Percentiles rank a stretch among this genome's conserved stretches.
Evolutionary conservation across 2,329 filamentous ascomycete species (phyloP).

Genomic region (Nakataea oryzae): DNA sequence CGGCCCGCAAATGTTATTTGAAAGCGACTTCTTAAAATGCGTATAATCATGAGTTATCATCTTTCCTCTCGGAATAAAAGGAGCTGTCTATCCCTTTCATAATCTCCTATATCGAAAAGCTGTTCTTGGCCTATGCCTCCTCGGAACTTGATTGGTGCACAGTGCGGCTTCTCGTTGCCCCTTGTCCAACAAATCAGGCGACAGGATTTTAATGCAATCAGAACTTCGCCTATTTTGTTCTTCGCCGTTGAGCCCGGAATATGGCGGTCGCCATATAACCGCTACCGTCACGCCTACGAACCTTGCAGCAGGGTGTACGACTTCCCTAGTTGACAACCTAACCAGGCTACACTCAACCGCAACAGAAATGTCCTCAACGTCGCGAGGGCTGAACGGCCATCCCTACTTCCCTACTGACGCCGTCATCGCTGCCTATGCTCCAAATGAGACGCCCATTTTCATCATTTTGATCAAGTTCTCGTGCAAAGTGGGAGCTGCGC

Average conservation of each 20-base stretch:
- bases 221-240: background rate
- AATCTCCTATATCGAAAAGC: no score
- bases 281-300: background rate
- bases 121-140: no score
- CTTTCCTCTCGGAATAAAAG: no score
- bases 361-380: background rate
- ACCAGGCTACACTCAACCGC: constrained; percentile 17
- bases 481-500: constrained; percentile 22
- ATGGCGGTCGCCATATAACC: background rate
- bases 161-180: background rate
- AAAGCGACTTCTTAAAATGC: no score
- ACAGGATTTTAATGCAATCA: background rate
- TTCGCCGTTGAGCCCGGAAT: no score
- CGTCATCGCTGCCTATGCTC: constrained; percentile 29
- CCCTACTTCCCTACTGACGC: constrained; percentile 39
- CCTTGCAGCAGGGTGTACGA: background rate
- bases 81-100: no score
- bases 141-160: no score
- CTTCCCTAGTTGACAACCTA: background rate
- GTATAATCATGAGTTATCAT: no score
- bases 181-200: no score
- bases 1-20: no score
- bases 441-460: constrained; percentile 30
- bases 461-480: constrained; percentile 27
- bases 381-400: constrained; percentile 18